Base-by-base conservation (phyloP, 192 early-diverging fungal species). In the Gaertneriomyces semiglobifer region DNA sequence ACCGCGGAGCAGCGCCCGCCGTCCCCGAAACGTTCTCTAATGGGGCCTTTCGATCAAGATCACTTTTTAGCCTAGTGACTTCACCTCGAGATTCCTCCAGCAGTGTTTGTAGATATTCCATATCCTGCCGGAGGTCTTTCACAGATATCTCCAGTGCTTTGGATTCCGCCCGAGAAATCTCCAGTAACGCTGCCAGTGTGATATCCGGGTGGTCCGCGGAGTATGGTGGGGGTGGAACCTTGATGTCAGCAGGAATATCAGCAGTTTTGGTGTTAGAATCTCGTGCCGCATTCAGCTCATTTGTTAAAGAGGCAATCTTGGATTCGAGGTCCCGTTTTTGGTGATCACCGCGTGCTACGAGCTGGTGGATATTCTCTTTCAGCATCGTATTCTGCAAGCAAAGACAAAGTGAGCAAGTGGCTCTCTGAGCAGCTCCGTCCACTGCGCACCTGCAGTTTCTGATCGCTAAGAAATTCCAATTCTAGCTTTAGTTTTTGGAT, bases 361-460 rank as follows among this genome's bases (percentile, higher is more conserved):
- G 25, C 42, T 69, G 66, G 57, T 79, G 80, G 44, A 81, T 81
- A 53, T 81, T 76, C 20, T 81, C 80, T 63, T 77, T 76, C 45
- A 81, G 63, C 8, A 72, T 62, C 6, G 52, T 53, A 48, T 81
- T 79, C 73, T 81, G 69, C 3, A 12, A 11, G 54, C 19, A 16
- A 14, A 14, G 14, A 2, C 55, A 10, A 12, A 8, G 16, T 11
- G 7, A 18, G 33, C 20, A 40, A 14, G 6, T 9, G 11, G 33
- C 50, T 62, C 46, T 11, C 18, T 51, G n/a, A 62, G 4, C 9
- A n/a, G 38, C 44, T 39, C n/a, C 12, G 12, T n/a, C 59, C 18
- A 39, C 11, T 12, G 20, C 39, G 42, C 42, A 73, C 71, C 65
- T 73, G 71, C 33, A 58, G 33, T 63, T 74, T 75, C 40, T 76